A percentile compares a stretch with the other conserved stretches of the same genome.
These are phyloP conservation scores for Pseudotsuga menziesii DNA, from an alignment of 75 land plant genomes.

Conservation along the genomic window DNA sequence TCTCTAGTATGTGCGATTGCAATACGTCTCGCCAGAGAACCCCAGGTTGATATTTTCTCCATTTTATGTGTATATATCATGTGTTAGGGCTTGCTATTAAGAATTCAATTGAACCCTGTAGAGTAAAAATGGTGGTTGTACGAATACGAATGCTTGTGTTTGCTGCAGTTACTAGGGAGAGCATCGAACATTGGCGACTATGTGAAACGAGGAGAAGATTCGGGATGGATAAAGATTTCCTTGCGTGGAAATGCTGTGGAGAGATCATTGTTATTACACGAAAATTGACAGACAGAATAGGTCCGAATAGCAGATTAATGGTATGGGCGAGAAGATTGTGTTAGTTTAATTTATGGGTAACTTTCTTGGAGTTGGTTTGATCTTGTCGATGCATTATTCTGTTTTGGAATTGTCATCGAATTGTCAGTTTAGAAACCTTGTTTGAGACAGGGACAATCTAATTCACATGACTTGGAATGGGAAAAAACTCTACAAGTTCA, in stretches of 20 bases:
- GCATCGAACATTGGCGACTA: constrained; percentile 85
- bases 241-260: constrained; percentile 44
- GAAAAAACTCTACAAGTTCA: no score
- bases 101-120: no score
- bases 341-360: no score
- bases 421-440: no score
- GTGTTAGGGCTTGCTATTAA: no score
- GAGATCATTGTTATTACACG: constrained; percentile 41
- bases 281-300: constrained; percentile 73
- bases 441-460: no score
- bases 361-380: no score
- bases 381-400: no score
- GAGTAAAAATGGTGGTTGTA: no score
- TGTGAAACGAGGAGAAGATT: constrained; percentile 91
- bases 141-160: neutral
- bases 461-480: no score
- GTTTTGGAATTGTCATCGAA: no score
- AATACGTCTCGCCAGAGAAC: constrained; percentile 91
- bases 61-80: no score
- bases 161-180: constrained; percentile 72
- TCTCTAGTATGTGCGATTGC: constrained; percentile 96
- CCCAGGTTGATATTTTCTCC: constrained; percentile 49
- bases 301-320: constrained; percentile 85
- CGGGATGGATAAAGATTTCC: constrained; percentile 64
- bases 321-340: constrained; percentile 15